Percentiles rank a stretch among this genome's conserved stretches.
Evolutionary conservation across 202 grass and related monocot genomes (phyloP).

Genomic region (Zizania palustris): DNA sequence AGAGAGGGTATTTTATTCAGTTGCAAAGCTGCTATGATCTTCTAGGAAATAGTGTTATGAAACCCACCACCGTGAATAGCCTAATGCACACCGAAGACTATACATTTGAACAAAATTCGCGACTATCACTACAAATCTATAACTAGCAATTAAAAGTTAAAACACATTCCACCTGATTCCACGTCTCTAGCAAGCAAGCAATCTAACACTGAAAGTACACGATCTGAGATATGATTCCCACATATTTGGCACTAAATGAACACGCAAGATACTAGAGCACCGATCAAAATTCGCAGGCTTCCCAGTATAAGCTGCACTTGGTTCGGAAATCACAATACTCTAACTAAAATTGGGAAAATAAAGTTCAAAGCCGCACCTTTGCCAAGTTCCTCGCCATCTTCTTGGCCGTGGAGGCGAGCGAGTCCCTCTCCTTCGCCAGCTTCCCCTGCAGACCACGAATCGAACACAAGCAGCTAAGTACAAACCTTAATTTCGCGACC

Average conservation of each 20-base stretch:
- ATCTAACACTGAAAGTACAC: not conserved
- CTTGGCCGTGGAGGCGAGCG: constrained; percentile 66
- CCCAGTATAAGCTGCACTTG: not conserved
- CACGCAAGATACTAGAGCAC: not conserved
- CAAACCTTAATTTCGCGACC: not conserved
- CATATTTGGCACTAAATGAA: not conserved
- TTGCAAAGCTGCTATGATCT: too few species aligned
- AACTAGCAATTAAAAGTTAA: not conserved
- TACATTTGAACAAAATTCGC: not conserved
- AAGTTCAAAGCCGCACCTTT: constrained; percentile 58
- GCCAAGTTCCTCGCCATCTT: constrained; percentile 78
- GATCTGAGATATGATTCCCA: not conserved
- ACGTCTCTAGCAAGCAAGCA: constrained; percentile 15
- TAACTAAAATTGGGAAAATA: not conserved
- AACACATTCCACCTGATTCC: constrained; percentile 15
- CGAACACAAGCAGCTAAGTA: not conserved
- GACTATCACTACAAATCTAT: not conserved
- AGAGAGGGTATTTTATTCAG: too few species aligned
- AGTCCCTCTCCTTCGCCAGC: constrained; percentile 81
- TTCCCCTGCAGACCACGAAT: constrained; percentile 57
- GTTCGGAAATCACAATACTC: constrained; percentile 9
- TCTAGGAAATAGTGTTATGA: too few species aligned
- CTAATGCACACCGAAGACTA: not conserved
- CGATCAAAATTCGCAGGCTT: constrained; percentile 8
- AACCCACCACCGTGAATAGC: too few species aligned